Evolutionary conservation across 2,329 filamentous ascomycete species (phyloP), one percentile per base, ranked within the genome.

Genomic region (Fusarium buharicum): DNA sequence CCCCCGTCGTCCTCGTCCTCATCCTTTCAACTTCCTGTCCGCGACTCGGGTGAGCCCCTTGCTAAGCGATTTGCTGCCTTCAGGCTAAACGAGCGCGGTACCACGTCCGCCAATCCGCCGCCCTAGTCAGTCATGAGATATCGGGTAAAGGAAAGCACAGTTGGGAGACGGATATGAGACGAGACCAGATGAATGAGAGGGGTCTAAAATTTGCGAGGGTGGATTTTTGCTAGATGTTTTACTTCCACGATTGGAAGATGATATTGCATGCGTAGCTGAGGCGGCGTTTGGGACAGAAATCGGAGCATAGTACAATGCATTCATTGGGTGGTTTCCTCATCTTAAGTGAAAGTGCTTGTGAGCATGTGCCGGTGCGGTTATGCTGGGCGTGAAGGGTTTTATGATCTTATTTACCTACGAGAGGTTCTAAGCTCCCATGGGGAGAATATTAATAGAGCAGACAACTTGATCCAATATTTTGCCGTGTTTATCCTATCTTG

Each of bases 21-120:
- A 47, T 68, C 67, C 52, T 69, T 70, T 60, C 67, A 68, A 69
- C 61, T 65, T 56, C 64, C 67, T 64, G 65, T 65, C 55, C 67
- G 68, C 67, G 74, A 75, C 57, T 75, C 77, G 65, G 81, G 79
- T 74, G 81, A 84, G 78, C 82, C 81, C 64, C 82, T 87, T 82
- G 82, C 85, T 86, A 87, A 87, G 80, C 81, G 84, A 78, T 83
- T 87, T 84, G 83, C 84, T 82, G 82, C 83, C 78, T 83, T 86
- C 83, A 87, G 85, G 82, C 81, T 85, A 76, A 85, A 83, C 72
- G 79, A 81, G 64, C 72, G 70, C 53, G 70, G 62, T 64, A 62
- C 59, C 50, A 62, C 59, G 49, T 60, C 56, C 59, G 58, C 61
- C 53, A 59, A 68, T 59, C 44, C 66, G 57, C 49, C 69, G 59